Conservation (phyloP, 2,329 filamentous ascomycete species). For the Blastomyces emzantsi region DNA sequence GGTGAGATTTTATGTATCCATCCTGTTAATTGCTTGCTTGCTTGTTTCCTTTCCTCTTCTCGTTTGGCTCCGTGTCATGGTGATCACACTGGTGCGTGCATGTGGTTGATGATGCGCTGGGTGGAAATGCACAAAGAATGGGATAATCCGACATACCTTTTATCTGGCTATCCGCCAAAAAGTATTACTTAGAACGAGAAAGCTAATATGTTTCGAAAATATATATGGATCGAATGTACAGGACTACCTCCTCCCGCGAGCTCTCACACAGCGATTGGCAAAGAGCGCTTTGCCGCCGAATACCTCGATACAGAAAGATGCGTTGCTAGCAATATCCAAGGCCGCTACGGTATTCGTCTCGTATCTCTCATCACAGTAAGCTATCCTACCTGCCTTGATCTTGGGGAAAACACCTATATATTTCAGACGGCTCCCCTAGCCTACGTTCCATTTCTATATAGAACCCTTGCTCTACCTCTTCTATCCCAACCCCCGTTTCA, state of each 20-base stretch:
- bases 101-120: background rate
- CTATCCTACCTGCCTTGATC: slow-evolving; percentile 4
- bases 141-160: background rate
- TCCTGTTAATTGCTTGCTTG: slow-evolving; percentile 5
- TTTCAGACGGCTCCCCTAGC: background rate
- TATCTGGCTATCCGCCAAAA: background rate
- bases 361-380: slow-evolving; percentile 52
- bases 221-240: slow-evolving; percentile 20
- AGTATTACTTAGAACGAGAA: background rate
- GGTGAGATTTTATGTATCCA: slow-evolving; percentile 20
- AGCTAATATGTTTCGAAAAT: background rate
- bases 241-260: slow-evolving; percentile 56
- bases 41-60: background rate
- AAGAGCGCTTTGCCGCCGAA: slow-evolving; percentile 57
- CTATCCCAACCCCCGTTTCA: background rate
- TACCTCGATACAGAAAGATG: slow-evolving; percentile 58
- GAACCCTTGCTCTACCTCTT: background rate
- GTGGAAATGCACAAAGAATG: background rate
- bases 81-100: background rate
- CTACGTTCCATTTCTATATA: background rate
- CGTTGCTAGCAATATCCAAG: slow-evolving; percentile 54
- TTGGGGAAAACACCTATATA: background rate
- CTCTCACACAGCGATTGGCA: slow-evolving; percentile 52
- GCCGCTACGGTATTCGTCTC: slow-evolving; percentile 59
- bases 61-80: background rate